Percentiles rank a stretch among this genome's conserved stretches.
phyloP scores from a whole-genome alignment of 1,284 basidiomycete genomes.

The Sporisorium iseilematis-ciliati region DNA sequence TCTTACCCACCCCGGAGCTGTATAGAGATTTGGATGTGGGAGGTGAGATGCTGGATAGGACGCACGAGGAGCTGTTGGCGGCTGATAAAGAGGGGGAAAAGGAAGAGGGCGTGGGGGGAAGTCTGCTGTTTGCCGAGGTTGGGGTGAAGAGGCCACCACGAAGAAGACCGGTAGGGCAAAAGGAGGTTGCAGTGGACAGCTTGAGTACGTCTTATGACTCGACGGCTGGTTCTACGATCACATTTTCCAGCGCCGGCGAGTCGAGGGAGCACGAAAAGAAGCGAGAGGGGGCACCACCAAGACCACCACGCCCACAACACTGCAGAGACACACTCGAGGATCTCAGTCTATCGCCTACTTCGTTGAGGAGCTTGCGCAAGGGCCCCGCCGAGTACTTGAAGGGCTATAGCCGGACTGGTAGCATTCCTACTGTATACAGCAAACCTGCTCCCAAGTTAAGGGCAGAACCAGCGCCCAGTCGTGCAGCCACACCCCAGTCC shows the following conservation, averaged over 20 bases:
- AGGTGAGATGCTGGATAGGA: not conserved
- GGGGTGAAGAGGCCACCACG: too few relatives aligned
- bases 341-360: not conserved
- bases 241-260: too few relatives aligned
- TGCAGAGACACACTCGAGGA: conserved; percentile 17
- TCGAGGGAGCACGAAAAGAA: too few relatives aligned
- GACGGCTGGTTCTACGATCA: too few relatives aligned
- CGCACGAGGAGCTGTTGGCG: not conserved
- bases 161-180: not conserved
- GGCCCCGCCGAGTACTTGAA: conserved; percentile 17
- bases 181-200: not conserved
- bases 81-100: not conserved
- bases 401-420: not conserved
- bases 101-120: not conserved
- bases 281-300: not conserved
- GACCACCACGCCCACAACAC: conserved; percentile 24
- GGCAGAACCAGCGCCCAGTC: conserved; percentile 1
- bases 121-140: not conserved
- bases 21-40: not conserved
- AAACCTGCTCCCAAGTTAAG: not conserved
- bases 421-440: too few relatives aligned
- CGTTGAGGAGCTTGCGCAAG: conserved; percentile 12
- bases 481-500: too few relatives aligned
- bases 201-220: too few relatives aligned
- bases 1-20: not conserved